Evolutionary conservation across 352 stramenopile genomes (phyloP), one percentile per base, ranked within the genome.

Genomic region (Phytopythium vexans): DNA sequence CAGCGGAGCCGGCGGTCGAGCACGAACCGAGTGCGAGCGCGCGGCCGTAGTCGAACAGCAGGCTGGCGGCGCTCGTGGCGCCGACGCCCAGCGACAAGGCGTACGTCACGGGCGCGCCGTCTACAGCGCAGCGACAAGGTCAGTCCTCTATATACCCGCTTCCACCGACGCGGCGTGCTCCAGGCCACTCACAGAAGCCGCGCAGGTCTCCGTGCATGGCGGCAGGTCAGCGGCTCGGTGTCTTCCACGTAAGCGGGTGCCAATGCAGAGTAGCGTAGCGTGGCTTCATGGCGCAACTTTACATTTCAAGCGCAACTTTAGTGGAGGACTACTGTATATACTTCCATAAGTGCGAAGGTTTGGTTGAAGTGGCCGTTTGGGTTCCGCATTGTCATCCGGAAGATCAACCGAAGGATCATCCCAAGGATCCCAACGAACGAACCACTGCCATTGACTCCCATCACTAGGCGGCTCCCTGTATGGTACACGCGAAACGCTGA

Each of bases 71-170:
- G 52, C 80, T 91, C 38, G 76, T 74, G 21, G 74, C 72, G 43
- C 80, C 82, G 31, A 91, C 66, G 14, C 70, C 74, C 58, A 93
- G 63, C 37, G 78, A 86, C 31, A 82, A 72, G 41, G 82, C 82
- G 58, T 91, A 93, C 11, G 80, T 93, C 54, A 93, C 78, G 47
- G 82, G 82, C 36, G 82, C 77, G 54, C 80, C 80, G 59, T 93
- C 82, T 93, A 54, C 34, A 59, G 5, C 44, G 8, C 53, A 32
- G 41, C 16, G 62, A 6, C 57, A n/a, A 35, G n/a, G 40, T 49
- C 47, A 42, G 1, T 12, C 39, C 21, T 27, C 21, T 27, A 27
- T 27, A 27, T 27, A 27, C 21, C 1, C 21, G 44, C 1, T 11
- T 15, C 31, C 10, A 27, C 36, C 21, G 6, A 12, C 34, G n/a